These are phyloP conservation scores for Lepidium campestre DNA, from an alignment of 441 rosid genomes.

Conservation along the genomic window DNA sequence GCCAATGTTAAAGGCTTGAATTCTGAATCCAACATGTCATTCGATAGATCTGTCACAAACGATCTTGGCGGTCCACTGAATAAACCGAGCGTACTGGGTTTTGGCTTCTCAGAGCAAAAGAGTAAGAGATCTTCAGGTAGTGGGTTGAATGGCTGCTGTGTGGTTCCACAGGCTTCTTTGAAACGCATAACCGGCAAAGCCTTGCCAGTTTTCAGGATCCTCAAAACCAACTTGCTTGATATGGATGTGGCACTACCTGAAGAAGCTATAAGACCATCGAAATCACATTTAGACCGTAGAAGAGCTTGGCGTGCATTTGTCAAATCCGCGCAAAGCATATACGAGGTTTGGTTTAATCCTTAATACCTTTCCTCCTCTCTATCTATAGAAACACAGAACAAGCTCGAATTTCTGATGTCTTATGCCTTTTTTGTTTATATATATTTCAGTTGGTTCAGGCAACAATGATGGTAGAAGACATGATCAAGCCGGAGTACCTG, in stretches of 20 bases:
- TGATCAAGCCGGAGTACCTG: constrained; percentile 73
- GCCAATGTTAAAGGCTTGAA: constrained; percentile 29
- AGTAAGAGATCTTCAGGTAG: constrained; percentile 33
- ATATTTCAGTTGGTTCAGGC: constrained; percentile 89
- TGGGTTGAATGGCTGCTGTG: constrained; percentile 42
- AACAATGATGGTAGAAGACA: constrained; percentile 76
- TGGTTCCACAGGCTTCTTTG: constrained; percentile 73
- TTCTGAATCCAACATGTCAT: constrained; percentile 30
- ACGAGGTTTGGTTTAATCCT: constrained; percentile 48
- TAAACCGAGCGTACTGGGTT: constrained; percentile 28
- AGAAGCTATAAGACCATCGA: constrained; percentile 73
- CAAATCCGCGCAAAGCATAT: constrained; percentile 77
- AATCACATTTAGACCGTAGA: constrained; percentile 53
- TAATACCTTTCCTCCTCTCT: neutral
- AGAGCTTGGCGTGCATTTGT: constrained; percentile 84
- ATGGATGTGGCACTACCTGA: constrained; percentile 88
- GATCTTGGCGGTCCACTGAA: constrained; percentile 25
- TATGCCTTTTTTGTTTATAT: neutral
- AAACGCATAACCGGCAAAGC: constrained; percentile 64
- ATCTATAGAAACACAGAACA: neutral
- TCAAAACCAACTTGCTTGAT: constrained; percentile 84
- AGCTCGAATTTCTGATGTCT: neutral
- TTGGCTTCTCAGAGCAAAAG: constrained; percentile 38
- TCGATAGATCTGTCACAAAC: constrained; percentile 21
- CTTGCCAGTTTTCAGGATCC: constrained; percentile 44